Percentiles rank a stretch among this genome's conserved stretches.
phyloP scores from a whole-genome alignment of 2,329 filamentous ascomycete genomes.

The Blastomyces parvus region DNA sequence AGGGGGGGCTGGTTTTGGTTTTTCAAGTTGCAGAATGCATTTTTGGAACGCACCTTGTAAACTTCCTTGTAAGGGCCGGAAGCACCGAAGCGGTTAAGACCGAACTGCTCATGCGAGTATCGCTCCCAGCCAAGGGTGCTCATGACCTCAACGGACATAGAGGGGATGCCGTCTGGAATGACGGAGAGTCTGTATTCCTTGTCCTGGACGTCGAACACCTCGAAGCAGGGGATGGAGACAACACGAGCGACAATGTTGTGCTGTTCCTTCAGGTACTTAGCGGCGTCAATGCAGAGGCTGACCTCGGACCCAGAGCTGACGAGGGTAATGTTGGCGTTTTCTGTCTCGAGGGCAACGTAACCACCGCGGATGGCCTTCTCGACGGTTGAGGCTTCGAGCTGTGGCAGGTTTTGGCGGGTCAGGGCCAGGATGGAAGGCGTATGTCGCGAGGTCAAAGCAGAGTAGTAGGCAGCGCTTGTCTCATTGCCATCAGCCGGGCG shows the following conservation, averaged over 20 bases:
- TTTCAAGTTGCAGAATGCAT: neutral
- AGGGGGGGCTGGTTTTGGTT: neutral
- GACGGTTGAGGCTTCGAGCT: slow-evolving; percentile 88
- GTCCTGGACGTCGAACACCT: slow-evolving; percentile 87
- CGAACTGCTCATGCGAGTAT: slow-evolving; percentile 99
- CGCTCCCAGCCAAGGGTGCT: slow-evolving; percentile 97
- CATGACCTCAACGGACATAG: slow-evolving; percentile 92
- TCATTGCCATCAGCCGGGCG: slow-evolving; percentile 97
- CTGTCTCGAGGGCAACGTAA: slow-evolving; percentile 77
- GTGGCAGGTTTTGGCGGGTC: slow-evolving; percentile 95
- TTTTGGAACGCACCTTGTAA: slow-evolving; percentile 60
- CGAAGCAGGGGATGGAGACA: slow-evolving; percentile 91
- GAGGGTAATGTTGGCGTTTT: slow-evolving; percentile 77
- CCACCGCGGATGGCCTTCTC: slow-evolving; percentile 89
- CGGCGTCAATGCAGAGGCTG: slow-evolving; percentile 81
- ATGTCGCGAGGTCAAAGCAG: slow-evolving; percentile 77
- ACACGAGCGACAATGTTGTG: slow-evolving; percentile 80
- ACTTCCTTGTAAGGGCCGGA: slow-evolving; percentile 96
- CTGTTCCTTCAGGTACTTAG: slow-evolving; percentile 82
- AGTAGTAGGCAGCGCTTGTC: slow-evolving; percentile 94
- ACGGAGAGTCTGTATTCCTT: slow-evolving; percentile 94
- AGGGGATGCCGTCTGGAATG: slow-evolving; percentile 86
- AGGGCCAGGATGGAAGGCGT: slow-evolving; percentile 91
- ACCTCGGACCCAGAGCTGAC: slow-evolving; percentile 96
- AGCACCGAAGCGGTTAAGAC: slow-evolving; percentile 97